These are phyloP conservation scores for Amanita phalloides DNA, from an alignment of 768 basidiomycete genomes.

Conservation along the genomic window DNA sequence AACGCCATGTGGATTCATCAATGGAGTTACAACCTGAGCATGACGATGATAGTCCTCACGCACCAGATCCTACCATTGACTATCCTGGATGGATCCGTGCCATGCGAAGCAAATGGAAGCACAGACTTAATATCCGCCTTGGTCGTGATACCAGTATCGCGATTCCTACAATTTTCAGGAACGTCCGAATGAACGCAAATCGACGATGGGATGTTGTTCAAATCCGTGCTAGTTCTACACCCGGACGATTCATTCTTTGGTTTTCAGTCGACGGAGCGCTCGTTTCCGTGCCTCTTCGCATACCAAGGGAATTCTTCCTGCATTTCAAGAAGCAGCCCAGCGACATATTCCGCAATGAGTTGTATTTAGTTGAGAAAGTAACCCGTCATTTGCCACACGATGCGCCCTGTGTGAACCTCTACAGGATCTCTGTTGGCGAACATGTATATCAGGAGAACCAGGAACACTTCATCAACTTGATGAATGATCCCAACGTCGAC, in stretches of 20 bases:
- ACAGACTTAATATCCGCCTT: slow-evolving; percentile 36
- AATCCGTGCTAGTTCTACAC: slow-evolving; percentile 62
- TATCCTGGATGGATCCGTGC: slow-evolving; percentile 74
- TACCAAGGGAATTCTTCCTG: slow-evolving; percentile 89
- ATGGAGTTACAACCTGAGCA: slow-evolving; percentile 34
- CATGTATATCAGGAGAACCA: slow-evolving; percentile 75
- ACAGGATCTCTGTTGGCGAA: slow-evolving; percentile 76
- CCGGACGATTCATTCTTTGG: slow-evolving; percentile 86
- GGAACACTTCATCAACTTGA: slow-evolving; percentile 86
- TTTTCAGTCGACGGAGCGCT: slow-evolving; percentile 72
- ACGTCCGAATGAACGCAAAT: slow-evolving; percentile 43
- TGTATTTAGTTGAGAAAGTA: slow-evolving; percentile 66
- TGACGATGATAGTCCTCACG: slow-evolving; percentile 25
- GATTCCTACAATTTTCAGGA: slow-evolving; percentile 69
- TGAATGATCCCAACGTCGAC: slow-evolving; percentile 90
- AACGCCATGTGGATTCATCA: slow-evolving; percentile 41
- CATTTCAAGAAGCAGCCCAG: slow-evolving; percentile 68
- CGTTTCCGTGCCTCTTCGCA: slow-evolving; percentile 69
- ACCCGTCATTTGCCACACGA: slow-evolving; percentile 72
- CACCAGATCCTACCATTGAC: slow-evolving; percentile 53
- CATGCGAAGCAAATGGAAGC: slow-evolving; percentile 72
- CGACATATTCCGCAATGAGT: slow-evolving; percentile 56
- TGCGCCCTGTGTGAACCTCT: slow-evolving; percentile 67
- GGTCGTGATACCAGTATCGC: slow-evolving; percentile 27
- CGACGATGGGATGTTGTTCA: slow-evolving; percentile 91